These are phyloP conservation scores for Colletotrichum tanaceti DNA, from an alignment of 2,329 filamentous ascomycete species.

Conservation along the genomic window DNA sequence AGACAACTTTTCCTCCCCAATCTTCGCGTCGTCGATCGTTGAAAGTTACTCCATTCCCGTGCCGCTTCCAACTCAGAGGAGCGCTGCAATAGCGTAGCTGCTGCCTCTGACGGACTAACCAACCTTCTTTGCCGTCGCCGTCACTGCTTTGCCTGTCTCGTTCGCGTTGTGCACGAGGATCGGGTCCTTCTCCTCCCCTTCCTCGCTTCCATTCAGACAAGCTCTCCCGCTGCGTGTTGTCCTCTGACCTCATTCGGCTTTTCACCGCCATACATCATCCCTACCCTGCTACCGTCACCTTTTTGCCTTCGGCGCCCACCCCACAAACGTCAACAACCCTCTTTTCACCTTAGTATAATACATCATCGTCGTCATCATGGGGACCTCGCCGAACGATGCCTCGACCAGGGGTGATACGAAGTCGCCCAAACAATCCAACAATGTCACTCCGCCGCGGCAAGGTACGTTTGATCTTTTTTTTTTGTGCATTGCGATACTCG, in stretches of 20 bases:
- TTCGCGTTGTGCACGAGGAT: neutral
- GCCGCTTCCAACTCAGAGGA: constrained; percentile 38
- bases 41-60: constrained; percentile 35
- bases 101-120: constrained; percentile 36
- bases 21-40: constrained; percentile 30
- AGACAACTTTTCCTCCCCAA: constrained; percentile 17
- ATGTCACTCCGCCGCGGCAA: constrained; percentile 54
- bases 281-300: constrained; percentile 42
- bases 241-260: constrained; percentile 57
- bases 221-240: constrained; percentile 31
- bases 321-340: constrained; percentile 47
- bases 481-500: constrained; percentile 21
- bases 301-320: constrained; percentile 43
- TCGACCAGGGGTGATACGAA: constrained; percentile 58
- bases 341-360: constrained; percentile 52
- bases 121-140: constrained; percentile 8
- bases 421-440: constrained; percentile 61
- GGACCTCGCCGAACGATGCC: constrained; percentile 56
- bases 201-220: constrained; percentile 22
- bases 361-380: constrained; percentile 63
- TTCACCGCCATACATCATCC: constrained; percentile 32
- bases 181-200: neutral
- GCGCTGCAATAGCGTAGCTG: constrained; percentile 41
- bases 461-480: constrained; percentile 51
- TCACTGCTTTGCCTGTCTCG: constrained; percentile 7